Evolutionary conservation across 345 rosid genomes (phyloP), one percentile per base, ranked within the genome.

Genomic region (Corchorus olitorius): DNA sequence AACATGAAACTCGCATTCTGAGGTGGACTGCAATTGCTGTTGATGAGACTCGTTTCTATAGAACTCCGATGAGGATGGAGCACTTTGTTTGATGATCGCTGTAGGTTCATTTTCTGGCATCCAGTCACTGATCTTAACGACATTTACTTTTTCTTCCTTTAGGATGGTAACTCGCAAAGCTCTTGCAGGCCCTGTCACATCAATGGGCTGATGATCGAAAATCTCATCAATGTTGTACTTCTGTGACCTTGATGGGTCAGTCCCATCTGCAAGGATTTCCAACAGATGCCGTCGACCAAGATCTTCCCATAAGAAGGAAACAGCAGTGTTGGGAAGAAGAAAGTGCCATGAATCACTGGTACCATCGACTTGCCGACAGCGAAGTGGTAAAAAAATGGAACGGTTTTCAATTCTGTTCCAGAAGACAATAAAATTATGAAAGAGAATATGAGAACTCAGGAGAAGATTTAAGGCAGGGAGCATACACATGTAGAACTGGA

Each of bases 241-340:
- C 77, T 84, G 81, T 48, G 97, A 85, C 76, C 81, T 85, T 56
- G 84, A 87, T 77, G 87, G 80, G 68, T 94, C 93, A 55, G 87
- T 78, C 50, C 98, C 95, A 83, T 86, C 95, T 73, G 87, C 87
- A 76, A 92, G 89, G 76, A 94, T 81, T 82, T 91, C 99, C 80
- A 94, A 72, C 22, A 89, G 76, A 80, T 84, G 89, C 27, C 79
- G 85, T 81, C 92, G 88, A 84, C 97, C 97, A 81, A 94, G 88
- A 87, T 94, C 92, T 84, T 97, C 99, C 99, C 99, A 94, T 34
- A 86, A 88, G 89, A 94, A 97, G 65, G 98, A 87, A 86, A 90
- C 90, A 74, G 99, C 95, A 20, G 97, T 78, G n/a, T 84, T 87
- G 53, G 99, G 99, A 70, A 87, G 91, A 82, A 96, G 93, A 82